Evolutionary conservation across 768 basidiomycete species (phyloP), one percentile per base, ranked within the genome.

Genomic region (Grammothele lineata): DNA sequence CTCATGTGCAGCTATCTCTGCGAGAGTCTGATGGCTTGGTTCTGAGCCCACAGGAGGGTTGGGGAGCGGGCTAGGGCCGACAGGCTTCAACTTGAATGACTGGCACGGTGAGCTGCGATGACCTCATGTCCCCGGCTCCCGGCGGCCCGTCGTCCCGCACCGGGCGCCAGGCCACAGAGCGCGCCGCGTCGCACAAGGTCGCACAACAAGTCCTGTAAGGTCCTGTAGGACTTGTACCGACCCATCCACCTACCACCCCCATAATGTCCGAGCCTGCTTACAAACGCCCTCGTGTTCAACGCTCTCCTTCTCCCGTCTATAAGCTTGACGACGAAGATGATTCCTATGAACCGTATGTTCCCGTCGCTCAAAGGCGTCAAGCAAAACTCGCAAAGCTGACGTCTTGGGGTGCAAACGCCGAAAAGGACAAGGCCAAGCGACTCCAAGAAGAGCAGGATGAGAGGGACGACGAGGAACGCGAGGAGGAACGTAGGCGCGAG

Each of bases 301-400:
- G 51, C 51, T 77, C 83, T 37, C 77, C 80, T 0, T 83, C 85
- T 14, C 73, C 85, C 0, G 60, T 53, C 38, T 85, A 81, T 66
- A 77, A 73, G 27, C 70, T 85, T 40, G 83, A 86, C 51, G 77
- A 82, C 23, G 78, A 80, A 21, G 68, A 70, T 45, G 76, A 81
- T 40, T 65, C 73, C 18, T 93, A 92, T 60, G 82, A 86, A 48
- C 87, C 89, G 1, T 98, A 97, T 63, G 67, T 98, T 26, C 83
- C 95, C 10, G 84, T 97, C 26, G 78, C 87, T 14, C 85, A 96
- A 64, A 79, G 92, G 43, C 80, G 90, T 40, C 80, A 87, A 59
- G 81, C 84, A 37, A 89, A 85, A 56, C 74, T 95, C 5, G 84
- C 85, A 17, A 87, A 84, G 54, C 73, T 94, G 41, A 74, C 80